Base-by-base conservation (phyloP, 176 grass and related monocot species). In the Hordeum marinum region DNA sequence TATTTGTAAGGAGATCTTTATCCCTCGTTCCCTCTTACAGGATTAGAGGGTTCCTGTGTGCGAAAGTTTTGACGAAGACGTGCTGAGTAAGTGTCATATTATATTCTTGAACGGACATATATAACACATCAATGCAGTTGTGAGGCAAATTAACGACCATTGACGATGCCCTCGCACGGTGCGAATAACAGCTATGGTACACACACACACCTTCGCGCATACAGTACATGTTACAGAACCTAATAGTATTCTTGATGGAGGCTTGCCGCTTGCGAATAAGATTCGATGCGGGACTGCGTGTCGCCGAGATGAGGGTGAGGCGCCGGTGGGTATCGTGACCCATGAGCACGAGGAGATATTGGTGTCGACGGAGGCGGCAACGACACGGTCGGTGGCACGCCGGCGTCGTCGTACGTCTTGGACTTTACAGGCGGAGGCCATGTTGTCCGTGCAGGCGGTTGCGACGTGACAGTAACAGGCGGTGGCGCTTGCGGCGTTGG, bases 161-260 rank as follows among this genome's bases (percentile, higher is more conserved):
- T 7, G 43, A 14, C 69, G 43, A 68, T 52, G 48, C 13, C 35
- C 11, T 0, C 2, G 17, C 8, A 68, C 26, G 39, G 40, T 72
- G 40, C 39, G 71, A 29, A 50, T 29, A 48, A 74, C 52, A 20
- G 15, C 7, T 31, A 74, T 74, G 63, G 3, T 68, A 20, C 63
- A 18, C 63, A 18, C 21, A 48, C 48, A 8, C 18, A 20, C 52
- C 0, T 2, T 7, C 9, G 8, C 24, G 9, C 4, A 75, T n/a
- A n/a, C n/a, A n/a, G n/a, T n/a, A n/a, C 43, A 75, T 75, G 25
- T 52, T 52, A 4, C 25, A 8, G 25, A 70, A 75, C 72, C 45
- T 75, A 75, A 75, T 75, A 27, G 48, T 72, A 82, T 82, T 82
- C 67, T 50, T 31, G 50, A 21, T 82, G 48, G n/a, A 57, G 52